Percentiles rank a stretch among this genome's conserved stretches.
phyloP scores from a whole-genome alignment of 495 filamentous ascomycete species.

The Daldinia bambusicola region DNA sequence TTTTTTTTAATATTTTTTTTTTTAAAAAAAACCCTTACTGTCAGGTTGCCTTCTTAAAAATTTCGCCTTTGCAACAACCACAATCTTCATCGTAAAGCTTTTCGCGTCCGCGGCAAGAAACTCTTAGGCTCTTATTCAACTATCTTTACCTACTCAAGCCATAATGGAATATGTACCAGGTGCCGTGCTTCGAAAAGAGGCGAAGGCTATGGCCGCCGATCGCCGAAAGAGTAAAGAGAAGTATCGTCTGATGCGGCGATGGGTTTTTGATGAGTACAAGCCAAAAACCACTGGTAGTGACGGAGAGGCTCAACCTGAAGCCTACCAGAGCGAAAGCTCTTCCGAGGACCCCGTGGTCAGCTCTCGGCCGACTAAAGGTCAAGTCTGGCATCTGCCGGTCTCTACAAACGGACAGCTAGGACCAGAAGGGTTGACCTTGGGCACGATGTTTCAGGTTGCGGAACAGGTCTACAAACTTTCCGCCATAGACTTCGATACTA shows the following conservation, averaged over 20 bases:
- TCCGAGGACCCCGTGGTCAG: neutral
- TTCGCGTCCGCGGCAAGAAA: neutral
- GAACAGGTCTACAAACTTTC: conserved; percentile 7
- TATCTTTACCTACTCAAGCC: neutral
- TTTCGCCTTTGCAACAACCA: neutral
- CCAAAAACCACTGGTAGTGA: neutral
- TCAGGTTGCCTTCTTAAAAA: neutral
- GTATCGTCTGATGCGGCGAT: neutral
- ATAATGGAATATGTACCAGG: neutral
- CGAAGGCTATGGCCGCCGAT: conserved; percentile 18
- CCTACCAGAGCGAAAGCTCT: neutral
- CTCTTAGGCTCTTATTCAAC: neutral
- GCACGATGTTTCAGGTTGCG: conserved; percentile 17
- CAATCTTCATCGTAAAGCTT: neutral
- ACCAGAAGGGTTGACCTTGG: neutral
- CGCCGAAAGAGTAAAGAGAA: conserved; percentile 10
- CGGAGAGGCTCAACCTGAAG: neutral
- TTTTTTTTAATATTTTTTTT: no score
- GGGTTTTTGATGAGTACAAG: conserved; percentile 15
- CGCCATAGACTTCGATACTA: conserved; percentile 17
- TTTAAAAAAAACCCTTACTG: neutral
- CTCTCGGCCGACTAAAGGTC: no score
- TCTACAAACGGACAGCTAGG: neutral
- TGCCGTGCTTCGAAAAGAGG: conserved; percentile 8
- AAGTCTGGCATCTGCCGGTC: conserved; percentile 5